These are phyloP conservation scores for Paramyrothecium roridum DNA, from an alignment of 2,329 filamentous ascomycete species.

Conservation along the genomic window DNA sequence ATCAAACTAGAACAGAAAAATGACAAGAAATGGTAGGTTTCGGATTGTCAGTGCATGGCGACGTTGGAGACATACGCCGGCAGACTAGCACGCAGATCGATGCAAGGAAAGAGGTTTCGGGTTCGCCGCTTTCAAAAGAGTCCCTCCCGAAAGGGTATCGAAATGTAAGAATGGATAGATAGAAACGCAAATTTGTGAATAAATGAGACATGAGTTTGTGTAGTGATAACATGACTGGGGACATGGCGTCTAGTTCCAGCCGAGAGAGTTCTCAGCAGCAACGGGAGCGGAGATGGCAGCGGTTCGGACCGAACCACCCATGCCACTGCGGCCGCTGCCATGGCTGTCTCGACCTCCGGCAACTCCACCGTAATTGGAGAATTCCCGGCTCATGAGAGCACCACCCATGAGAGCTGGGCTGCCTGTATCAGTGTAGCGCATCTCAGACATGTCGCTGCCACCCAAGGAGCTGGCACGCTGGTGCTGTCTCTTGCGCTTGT, in stretches of 20 bases:
- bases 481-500: constrained; percentile 84
- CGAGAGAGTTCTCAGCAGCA: constrained; percentile 89
- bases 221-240: constrained; percentile 9
- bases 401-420: constrained; percentile 69
- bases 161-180: constrained; percentile 17
- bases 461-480: constrained; percentile 72
- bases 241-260: constrained; percentile 59
- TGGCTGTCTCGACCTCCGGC: constrained; percentile 55
- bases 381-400: constrained; percentile 56
- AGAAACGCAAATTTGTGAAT: constrained; percentile 16
- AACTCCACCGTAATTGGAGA: constrained; percentile 51
- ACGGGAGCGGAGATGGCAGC: constrained; percentile 82
- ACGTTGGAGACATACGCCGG: constrained; percentile 10
- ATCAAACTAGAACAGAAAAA: not conserved
- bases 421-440: constrained; percentile 45
- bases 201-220: constrained; percentile 14
- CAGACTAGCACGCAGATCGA: constrained; percentile 3
- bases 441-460: constrained; percentile 45
- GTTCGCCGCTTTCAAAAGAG: constrained; percentile 16
- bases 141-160: constrained; percentile 29
- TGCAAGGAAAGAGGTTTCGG: constrained; percentile 2
- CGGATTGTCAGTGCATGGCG: constrained; percentile 6
- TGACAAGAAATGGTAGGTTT: not conserved
- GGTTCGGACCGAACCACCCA: constrained; percentile 51
- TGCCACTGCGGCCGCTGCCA: constrained; percentile 60